Conservation (phyloP, 2,329 filamentous ascomycete species). For the Alternaria novae-zelandiae region DNA sequence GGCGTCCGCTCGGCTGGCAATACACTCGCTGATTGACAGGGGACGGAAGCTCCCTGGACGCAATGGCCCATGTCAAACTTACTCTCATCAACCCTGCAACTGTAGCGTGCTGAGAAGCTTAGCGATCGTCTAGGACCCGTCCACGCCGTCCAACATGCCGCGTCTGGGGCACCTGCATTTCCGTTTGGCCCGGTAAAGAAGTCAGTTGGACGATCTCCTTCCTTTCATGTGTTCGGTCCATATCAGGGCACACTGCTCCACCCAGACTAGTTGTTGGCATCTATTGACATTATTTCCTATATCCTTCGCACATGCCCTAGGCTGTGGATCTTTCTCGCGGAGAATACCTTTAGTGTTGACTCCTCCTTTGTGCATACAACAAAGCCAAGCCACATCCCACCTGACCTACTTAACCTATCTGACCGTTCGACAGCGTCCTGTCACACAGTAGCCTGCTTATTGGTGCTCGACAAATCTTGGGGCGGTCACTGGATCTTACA, state of each 20-base stretch:
- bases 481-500: background rate
- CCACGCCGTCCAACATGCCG: conserved; percentile 17
- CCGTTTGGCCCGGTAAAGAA: conserved; percentile 21
- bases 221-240: conserved; percentile 12
- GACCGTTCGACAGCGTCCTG: background rate
- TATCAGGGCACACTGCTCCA: conserved; percentile 1
- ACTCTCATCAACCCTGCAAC: conserved; percentile 16
- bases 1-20: conserved; percentile 15
- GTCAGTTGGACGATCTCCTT: conserved; percentile 20
- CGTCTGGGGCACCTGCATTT: conserved; percentile 21
- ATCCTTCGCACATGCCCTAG: conserved; percentile 9
- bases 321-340: conserved; percentile 1
- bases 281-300: conserved; percentile 9
- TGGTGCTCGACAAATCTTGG: background rate
- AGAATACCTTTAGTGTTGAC: conserved; percentile 11
- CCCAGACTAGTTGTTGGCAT: background rate
- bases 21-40: conserved; percentile 18
- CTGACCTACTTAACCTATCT: conserved; percentile 2
- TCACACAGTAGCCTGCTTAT: background rate
- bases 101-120: conserved; percentile 12
- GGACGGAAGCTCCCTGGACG: conserved; percentile 11
- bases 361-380: conserved; percentile 2
- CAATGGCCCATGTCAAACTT: conserved; percentile 15
- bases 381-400: conserved; percentile 2
- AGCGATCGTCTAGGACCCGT: conserved; percentile 21